Percentiles rank a stretch among this genome's conserved stretches.
These are phyloP conservation scores for Aegle marmelos DNA, from an alignment of 345 rosid genomes.

Conservation along the genomic window DNA sequence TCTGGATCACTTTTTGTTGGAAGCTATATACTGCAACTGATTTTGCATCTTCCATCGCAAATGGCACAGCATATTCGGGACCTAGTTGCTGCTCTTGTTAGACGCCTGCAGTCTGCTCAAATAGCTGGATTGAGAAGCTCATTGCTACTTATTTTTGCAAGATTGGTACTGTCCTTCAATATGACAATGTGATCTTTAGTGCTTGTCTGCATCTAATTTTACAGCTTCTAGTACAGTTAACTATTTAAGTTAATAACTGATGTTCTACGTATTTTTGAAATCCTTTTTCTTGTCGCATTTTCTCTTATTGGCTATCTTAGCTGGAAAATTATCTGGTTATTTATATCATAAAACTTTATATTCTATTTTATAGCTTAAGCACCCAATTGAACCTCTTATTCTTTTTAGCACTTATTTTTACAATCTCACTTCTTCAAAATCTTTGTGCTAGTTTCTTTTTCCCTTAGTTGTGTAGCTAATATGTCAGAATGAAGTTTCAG, in stretches of 20 bases:
- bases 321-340: not conserved
- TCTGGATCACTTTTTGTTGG: conserved; percentile 97
- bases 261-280: not conserved
- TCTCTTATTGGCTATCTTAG: not conserved
- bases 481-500: conserved; percentile 5
- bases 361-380: not conserved
- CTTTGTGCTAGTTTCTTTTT: not conserved
- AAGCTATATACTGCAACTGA: conserved; percentile 80
- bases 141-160: conserved; percentile 78
- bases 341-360: not conserved
- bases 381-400: not conserved
- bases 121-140: conserved; percentile 74
- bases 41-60: conserved; percentile 83
- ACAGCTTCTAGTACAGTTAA: not conserved
- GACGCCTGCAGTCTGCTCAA: conserved; percentile 84
- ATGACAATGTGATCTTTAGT: not conserved
- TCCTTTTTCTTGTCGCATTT: not conserved
- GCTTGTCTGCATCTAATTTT: not conserved
- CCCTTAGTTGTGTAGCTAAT: not conserved
- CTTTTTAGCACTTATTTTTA: not conserved
- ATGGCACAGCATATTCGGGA: conserved; percentile 77
- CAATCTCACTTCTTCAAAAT: not conserved
- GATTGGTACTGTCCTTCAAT: conserved; percentile 60
- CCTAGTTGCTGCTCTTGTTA: conserved; percentile 80
- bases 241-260: not conserved